Percentiles rank a stretch among this genome's conserved stretches.
Evolutionary conservation across 1,284 basidiomycete genomes (phyloP).

Genomic region (Cryptococcus hybrid): DNA sequence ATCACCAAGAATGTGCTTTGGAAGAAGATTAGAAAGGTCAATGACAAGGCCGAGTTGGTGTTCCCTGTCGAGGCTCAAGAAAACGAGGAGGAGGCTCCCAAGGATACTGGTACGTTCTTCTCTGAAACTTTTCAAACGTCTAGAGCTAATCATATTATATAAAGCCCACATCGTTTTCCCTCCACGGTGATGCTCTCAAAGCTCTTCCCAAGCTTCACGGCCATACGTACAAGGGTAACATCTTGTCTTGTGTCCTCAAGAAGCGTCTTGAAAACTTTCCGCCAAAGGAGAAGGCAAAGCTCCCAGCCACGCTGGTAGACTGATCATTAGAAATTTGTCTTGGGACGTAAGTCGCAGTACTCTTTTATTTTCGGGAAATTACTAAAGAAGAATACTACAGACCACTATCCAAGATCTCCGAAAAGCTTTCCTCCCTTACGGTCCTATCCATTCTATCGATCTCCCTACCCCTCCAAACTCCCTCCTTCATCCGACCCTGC

Average conservation of each 20-base stretch:
- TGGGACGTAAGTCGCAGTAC: conserved; percentile 54
- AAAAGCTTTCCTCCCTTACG: conserved; percentile 81
- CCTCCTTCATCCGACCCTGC: conserved; percentile 45
- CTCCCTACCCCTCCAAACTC: conserved; percentile 62
- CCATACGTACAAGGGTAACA: conserved; percentile 85
- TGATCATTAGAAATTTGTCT: conserved; percentile 90
- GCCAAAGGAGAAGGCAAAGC: conserved; percentile 53
- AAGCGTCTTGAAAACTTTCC: conserved; percentile 67
- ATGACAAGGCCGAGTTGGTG: conserved; percentile 61
- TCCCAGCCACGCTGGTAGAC: conserved; percentile 62
- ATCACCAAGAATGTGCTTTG: conserved; percentile 73
- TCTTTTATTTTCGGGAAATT: neutral
- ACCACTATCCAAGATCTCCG: conserved; percentile 82
- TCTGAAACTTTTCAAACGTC: neutral
- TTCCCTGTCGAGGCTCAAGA: conserved; percentile 57
- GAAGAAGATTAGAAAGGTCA: conserved; percentile 79
- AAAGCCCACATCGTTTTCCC: conserved; percentile 78
- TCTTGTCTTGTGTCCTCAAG: conserved; percentile 87
- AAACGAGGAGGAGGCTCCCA: conserved; percentile 15
- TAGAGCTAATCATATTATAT: no score
- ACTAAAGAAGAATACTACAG: no score
- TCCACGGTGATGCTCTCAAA: conserved; percentile 67
- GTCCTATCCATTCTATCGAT: conserved; percentile 81
- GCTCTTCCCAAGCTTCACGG: conserved; percentile 84
- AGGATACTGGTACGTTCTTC: conserved; percentile 42